Evolutionary conservation across 202 grass and related monocot genomes (phyloP).

Genomic region (Carex sylvatica): DNA sequence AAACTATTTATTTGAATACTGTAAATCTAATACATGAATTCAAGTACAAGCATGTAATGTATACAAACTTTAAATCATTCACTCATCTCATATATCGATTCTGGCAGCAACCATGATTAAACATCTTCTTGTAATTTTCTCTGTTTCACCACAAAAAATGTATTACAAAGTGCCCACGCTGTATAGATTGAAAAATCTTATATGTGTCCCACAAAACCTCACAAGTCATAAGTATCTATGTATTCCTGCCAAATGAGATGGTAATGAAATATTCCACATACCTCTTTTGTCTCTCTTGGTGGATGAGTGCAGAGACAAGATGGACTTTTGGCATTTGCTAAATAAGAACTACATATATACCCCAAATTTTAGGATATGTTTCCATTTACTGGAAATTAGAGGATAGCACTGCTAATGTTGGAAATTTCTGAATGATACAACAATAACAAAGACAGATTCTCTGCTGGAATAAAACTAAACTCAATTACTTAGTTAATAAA

Average conservation of each 20-base stretch:
- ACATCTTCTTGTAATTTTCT: too few relatives aligned
- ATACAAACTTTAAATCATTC: too few relatives aligned
- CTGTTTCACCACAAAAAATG: constrained; percentile 31
- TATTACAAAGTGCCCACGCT: background rate
- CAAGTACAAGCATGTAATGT: too few relatives aligned
- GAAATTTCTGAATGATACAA: too few relatives aligned
- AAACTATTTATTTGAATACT: too few relatives aligned
- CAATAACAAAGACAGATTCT: too few relatives aligned
- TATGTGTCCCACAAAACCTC: background rate
- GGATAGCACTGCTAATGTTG: background rate
- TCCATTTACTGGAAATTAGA: background rate
- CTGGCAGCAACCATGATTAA: too few relatives aligned
- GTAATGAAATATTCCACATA: background rate
- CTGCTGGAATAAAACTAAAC: too few relatives aligned
- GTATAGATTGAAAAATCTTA: background rate
- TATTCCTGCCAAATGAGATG: background rate
- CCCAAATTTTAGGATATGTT: background rate
- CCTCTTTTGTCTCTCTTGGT: background rate
- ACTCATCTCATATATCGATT: too few relatives aligned
- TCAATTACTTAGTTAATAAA: too few relatives aligned
- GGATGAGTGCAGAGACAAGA: background rate
- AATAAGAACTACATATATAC: background rate
- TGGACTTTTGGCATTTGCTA: background rate
- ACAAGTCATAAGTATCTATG: background rate
- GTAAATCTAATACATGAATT: too few relatives aligned